A percentile compares a stretch with the other conserved stretches of the same genome.
phyloP scores from a whole-genome alignment of 225 moss, liverwort and hornwort species.

The Lunularia cruciata region DNA sequence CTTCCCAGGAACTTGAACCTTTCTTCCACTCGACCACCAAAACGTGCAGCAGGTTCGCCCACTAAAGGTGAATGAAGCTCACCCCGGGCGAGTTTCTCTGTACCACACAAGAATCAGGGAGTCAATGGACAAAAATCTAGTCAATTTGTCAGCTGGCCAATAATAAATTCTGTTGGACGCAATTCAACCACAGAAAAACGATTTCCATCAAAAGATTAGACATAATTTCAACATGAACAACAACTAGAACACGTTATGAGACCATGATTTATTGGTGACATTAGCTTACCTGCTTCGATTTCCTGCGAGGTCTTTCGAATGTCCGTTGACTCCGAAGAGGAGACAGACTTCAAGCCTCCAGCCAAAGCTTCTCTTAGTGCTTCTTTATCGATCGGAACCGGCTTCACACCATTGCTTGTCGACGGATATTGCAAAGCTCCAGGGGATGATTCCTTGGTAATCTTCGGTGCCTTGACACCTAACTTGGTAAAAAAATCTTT shows the following conservation, averaged over 20 bases:
- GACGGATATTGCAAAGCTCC: slow-evolving; percentile 2
- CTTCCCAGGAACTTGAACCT: slow-evolving; percentile 97
- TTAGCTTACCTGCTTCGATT: slow-evolving; percentile 34
- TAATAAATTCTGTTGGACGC: not conserved
- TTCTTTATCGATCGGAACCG: not conserved
- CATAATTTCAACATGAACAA: not conserved
- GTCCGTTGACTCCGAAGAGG: slow-evolving; percentile 10
- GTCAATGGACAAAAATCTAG: not conserved
- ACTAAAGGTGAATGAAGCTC: slow-evolving; percentile 51
- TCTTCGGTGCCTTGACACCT: slow-evolving; percentile 22
- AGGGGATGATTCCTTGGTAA: not conserved
- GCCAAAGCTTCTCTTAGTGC: not conserved
- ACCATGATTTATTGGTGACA: not conserved
- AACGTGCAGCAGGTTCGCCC: slow-evolving; percentile 79
- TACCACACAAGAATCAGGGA: not conserved
- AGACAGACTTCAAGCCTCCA: slow-evolving; percentile 14
- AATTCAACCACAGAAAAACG: not conserved
- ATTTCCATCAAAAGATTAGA: not conserved
- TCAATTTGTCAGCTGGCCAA: not conserved
- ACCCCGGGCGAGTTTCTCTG: slow-evolving; percentile 33
- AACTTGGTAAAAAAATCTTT: slow-evolving; percentile 37
- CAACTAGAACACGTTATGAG: not conserved
- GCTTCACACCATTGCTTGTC: not conserved
- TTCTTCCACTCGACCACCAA: slow-evolving; percentile 69
- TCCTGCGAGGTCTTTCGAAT: slow-evolving; percentile 9